Evolutionary conservation across 2,329 filamentous ascomycete genomes (phyloP).

Genomic region (Eurotiales sp.): DNA sequence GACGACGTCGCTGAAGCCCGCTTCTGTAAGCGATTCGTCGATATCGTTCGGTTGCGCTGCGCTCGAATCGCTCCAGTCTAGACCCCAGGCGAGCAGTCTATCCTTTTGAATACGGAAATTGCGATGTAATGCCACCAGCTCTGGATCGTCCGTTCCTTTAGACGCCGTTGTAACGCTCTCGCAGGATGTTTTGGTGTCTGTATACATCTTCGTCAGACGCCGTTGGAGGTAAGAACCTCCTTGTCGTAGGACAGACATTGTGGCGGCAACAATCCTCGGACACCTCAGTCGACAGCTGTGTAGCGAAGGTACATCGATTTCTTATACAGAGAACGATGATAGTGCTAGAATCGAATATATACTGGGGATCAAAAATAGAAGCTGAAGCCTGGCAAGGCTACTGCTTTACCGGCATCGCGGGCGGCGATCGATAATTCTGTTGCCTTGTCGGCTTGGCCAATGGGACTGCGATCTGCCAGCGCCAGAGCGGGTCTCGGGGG

Average conservation of each 20-base stretch:
- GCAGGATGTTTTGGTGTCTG: slow-evolving; percentile 61
- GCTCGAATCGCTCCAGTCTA: slow-evolving; percentile 63
- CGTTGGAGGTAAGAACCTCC: slow-evolving; percentile 43
- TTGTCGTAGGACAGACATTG: slow-evolving; percentile 46
- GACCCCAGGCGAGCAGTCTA: slow-evolving; percentile 60
- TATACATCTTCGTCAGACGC: slow-evolving; percentile 59
- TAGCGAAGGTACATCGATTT: not conserved
- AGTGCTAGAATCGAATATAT: not conserved
- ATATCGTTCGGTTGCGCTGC: slow-evolving; percentile 56
- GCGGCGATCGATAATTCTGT: slow-evolving; percentile 33
- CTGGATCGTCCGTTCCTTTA: slow-evolving; percentile 48
- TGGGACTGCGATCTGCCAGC: slow-evolving; percentile 18
- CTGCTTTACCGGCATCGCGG: not conserved
- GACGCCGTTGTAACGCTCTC: slow-evolving; percentile 51
- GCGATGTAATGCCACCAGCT: slow-evolving; percentile 54
- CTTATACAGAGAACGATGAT: not conserved
- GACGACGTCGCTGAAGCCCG: slow-evolving; percentile 61
- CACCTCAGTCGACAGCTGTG: not conserved
- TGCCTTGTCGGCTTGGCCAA: slow-evolving; percentile 37
- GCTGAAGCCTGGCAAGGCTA: not conserved
- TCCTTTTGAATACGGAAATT: slow-evolving; percentile 63
- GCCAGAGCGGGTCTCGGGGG: not conserved
- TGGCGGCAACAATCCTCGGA: slow-evolving; percentile 18
- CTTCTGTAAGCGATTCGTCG: slow-evolving; percentile 59
- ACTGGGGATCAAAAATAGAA: not conserved